These are phyloP conservation scores for Suhomyces yuchorum DNA, from an alignment of 1,139 yeast genomes.

Conservation along the genomic window DNA sequence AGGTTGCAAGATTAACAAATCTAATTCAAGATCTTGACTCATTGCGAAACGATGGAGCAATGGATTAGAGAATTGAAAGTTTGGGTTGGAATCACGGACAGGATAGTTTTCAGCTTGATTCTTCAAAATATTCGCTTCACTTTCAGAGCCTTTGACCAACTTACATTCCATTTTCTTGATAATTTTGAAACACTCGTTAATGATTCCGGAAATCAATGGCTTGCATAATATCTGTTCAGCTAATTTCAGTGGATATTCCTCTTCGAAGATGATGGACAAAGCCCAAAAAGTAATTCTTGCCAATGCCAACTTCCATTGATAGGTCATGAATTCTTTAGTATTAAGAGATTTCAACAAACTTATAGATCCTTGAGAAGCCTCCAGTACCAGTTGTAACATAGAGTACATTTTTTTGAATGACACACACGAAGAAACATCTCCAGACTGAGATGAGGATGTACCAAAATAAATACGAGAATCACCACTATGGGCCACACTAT, in stretches of 20 bases:
- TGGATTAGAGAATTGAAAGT: slow-evolving; percentile 49
- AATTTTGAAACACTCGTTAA: slow-evolving; percentile 71
- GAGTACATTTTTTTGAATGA: slow-evolving; percentile 35
- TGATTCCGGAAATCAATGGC: slow-evolving; percentile 79
- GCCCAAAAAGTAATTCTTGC: slow-evolving; percentile 81
- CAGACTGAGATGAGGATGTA: slow-evolving; percentile 25
- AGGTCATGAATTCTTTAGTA: slow-evolving; percentile 63
- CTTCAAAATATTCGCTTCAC: slow-evolving; percentile 58
- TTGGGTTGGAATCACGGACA: slow-evolving; percentile 21
- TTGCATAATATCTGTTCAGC: slow-evolving; percentile 73
- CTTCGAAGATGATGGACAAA: slow-evolving; percentile 70
- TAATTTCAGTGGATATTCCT: slow-evolving; percentile 59
- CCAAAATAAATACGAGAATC: slow-evolving; percentile 48
- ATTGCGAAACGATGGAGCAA: slow-evolving; percentile 64
- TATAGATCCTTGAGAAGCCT: slow-evolving; percentile 33
- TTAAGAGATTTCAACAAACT: slow-evolving; percentile 51
- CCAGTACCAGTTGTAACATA: slow-evolving; percentile 38
- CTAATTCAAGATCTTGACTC: slow-evolving; percentile 60
- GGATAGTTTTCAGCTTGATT: slow-evolving; percentile 56
- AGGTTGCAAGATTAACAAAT: slow-evolving; percentile 78
- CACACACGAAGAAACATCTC: slow-evolving; percentile 18
- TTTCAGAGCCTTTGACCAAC: slow-evolving; percentile 64
- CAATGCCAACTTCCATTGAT: slow-evolving; percentile 84
- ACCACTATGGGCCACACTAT: slow-evolving; percentile 28
- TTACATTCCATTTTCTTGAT: slow-evolving; percentile 80